These are phyloP conservation scores for Adansonia gregorii DNA, from an alignment of 441 rosid species.

Conservation along the genomic window DNA sequence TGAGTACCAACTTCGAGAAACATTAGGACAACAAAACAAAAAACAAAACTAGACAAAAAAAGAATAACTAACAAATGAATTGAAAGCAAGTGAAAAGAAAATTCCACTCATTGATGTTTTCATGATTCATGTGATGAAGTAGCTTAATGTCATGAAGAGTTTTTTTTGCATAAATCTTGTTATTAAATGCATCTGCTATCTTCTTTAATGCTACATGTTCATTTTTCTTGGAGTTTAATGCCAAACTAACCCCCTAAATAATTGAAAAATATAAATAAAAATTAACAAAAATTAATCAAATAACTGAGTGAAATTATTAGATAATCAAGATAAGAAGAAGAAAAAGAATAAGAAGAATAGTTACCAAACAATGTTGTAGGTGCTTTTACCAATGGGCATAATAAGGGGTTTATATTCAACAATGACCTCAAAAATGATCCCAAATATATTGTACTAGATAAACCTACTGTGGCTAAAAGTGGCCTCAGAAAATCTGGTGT, in stretches of 20 bases:
- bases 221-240: slow-evolving; percentile 68
- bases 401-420: slow-evolving; percentile 91
- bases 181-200: slow-evolving; percentile 69
- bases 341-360: background rate
- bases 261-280: slow-evolving; percentile 9
- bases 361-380: slow-evolving; percentile 90
- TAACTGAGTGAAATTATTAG: background rate
- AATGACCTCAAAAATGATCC: slow-evolving; percentile 91
- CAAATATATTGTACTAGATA: slow-evolving; percentile 82
- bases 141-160: slow-evolving; percentile 93
- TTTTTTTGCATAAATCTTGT: slow-evolving; percentile 75
- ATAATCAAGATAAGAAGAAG: background rate
- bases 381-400: slow-evolving; percentile 88
- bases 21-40: background rate
- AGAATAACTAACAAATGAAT: background rate
- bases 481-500: slow-evolving; percentile 31
- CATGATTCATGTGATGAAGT: slow-evolving; percentile 90
- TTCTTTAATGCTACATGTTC: slow-evolving; percentile 84
- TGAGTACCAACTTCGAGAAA: too few species aligned
- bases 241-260: slow-evolving; percentile 45
- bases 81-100: background rate
- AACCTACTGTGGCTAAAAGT: slow-evolving; percentile 80
- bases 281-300: background rate
- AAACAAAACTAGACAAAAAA: background rate
- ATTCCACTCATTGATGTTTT: slow-evolving; percentile 74